Evolutionary conservation across 305 asterid genomes (phyloP).

Genomic region (Ruellia speciosa): DNA sequence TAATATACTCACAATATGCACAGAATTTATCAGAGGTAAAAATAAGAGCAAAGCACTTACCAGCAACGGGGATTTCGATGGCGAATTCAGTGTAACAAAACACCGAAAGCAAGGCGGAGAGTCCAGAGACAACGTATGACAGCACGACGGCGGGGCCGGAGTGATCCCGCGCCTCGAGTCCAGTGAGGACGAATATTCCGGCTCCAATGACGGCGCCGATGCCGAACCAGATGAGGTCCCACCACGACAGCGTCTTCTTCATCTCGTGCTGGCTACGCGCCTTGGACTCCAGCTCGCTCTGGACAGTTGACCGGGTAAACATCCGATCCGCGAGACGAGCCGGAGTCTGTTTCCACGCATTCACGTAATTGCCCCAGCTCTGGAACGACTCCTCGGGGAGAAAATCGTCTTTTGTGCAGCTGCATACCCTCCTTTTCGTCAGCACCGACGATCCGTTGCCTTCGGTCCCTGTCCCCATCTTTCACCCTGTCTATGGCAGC

Average conservation of each 20-base stretch:
- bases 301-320: slow-evolving; percentile 42
- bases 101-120: slow-evolving; percentile 72
- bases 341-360: slow-evolving; percentile 50
- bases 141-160: slow-evolving; percentile 81
- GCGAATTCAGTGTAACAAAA: slow-evolving; percentile 79
- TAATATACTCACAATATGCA: no score
- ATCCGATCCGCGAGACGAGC: slow-evolving; percentile 46
- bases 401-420: slow-evolving; percentile 59
- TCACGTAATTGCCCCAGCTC: slow-evolving; percentile 59
- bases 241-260: slow-evolving; percentile 71
- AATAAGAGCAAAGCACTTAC: slow-evolving; percentile 16
- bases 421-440: slow-evolving; percentile 37
- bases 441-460: slow-evolving; percentile 24
- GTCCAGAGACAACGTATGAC: slow-evolving; percentile 55
- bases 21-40: not conserved
- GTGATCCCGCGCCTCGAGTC: slow-evolving; percentile 42
- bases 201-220: slow-evolving; percentile 86
- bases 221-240: slow-evolving; percentile 87
- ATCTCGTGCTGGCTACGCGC: slow-evolving; percentile 50
- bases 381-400: slow-evolving; percentile 80
- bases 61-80: slow-evolving; percentile 72
- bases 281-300: slow-evolving; percentile 54
- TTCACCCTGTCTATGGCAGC: not conserved
- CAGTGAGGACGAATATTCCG: slow-evolving; percentile 78
- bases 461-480: slow-evolving; percentile 29